Percentiles rank a stretch among this genome's conserved stretches.
Evolutionary conservation across 768 basidiomycete species (phyloP).

Genomic region (Suillus weaverae): DNA sequence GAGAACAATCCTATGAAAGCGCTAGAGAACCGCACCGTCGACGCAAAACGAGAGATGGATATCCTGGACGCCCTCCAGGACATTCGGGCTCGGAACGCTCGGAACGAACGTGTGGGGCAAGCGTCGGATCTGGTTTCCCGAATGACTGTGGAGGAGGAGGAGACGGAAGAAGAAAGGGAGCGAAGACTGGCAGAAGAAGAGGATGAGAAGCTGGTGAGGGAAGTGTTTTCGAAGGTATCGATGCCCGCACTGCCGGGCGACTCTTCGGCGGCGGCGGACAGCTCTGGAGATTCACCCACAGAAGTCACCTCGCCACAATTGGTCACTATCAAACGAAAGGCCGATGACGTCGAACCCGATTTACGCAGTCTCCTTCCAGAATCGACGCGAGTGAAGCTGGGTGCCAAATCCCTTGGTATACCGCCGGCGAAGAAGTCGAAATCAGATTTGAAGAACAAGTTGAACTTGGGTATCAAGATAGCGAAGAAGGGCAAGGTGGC

Average conservation of each 20-base stretch:
- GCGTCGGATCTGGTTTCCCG: conserved; percentile 67
- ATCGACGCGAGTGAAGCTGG: conserved; percentile 58
- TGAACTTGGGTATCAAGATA: conserved; percentile 82
- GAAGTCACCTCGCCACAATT: conserved; percentile 26
- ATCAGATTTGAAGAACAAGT: conserved; percentile 53
- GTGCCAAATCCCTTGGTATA: conserved; percentile 43
- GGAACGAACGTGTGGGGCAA: conserved; percentile 84
- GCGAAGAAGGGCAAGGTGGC: conserved; percentile 48
- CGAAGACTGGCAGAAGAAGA: conserved; percentile 78
- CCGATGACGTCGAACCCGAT: conserved; percentile 74
- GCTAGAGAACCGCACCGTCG: conserved; percentile 87
- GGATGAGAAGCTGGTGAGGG: conserved; percentile 86
- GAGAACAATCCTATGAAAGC: conserved; percentile 98
- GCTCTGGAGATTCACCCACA: conserved; percentile 21
- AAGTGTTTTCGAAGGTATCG: conserved; percentile 79
- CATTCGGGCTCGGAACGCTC: conserved; percentile 80
- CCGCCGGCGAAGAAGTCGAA: conserved; percentile 62
- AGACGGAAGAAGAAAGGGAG: conserved; percentile 75
- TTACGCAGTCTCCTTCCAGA: conserved; percentile 69
- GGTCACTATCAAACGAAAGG: conserved; percentile 86
- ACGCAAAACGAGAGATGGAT: conserved; percentile 98
- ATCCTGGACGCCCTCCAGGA: conserved; percentile 95
- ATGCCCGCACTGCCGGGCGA: conserved; percentile 28
- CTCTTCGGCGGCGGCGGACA: conserved; percentile 25
- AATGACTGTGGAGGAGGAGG: conserved; percentile 64